Conservation (phyloP, 768 basidiomycete species). For the Hygrophorus russula region DNA sequence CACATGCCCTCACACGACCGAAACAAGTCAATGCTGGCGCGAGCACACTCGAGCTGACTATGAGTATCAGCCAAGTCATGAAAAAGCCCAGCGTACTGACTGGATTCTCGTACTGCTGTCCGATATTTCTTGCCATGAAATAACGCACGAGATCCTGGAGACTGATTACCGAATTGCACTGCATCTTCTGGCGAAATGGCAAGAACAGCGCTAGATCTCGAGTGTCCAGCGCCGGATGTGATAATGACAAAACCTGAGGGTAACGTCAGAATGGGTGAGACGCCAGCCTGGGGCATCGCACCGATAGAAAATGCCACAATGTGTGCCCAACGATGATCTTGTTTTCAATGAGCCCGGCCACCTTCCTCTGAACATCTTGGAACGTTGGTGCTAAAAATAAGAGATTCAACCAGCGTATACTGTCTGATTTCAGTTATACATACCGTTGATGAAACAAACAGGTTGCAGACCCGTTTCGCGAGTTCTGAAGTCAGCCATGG, state of each 20-base stretch:
- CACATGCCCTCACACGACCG: conserved; percentile 38
- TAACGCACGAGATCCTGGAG: conserved; percentile 29
- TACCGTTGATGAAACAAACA: conserved; percentile 16
- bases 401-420: not conserved
- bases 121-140: conserved; percentile 35
- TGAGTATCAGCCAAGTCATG: conserved; percentile 5
- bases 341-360: conserved; percentile 28
- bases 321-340: conserved; percentile 48
- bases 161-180: conserved; percentile 23
- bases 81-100: conserved; percentile 20
- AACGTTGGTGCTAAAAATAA: conserved; percentile 33
- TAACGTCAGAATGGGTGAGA: no score
- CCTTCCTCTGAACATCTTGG: conserved; percentile 31
- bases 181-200: conserved; percentile 34
- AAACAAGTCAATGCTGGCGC: conserved; percentile 41
- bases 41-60: conserved; percentile 34
- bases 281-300: conserved; percentile 8
- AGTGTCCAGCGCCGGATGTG: conserved; percentile 39
- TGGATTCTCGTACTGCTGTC: conserved; percentile 32
- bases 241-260: conserved; percentile 35
- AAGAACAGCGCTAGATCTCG: conserved; percentile 45
- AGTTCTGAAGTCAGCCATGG: conserved; percentile 34
- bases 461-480: conserved; percentile 34
- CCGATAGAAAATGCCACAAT: conserved; percentile 44
- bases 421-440: no score